These are phyloP conservation scores for Endoconidiophora laricicola DNA, from an alignment of 2,329 filamentous ascomycete genomes.

Conservation along the genomic window DNA sequence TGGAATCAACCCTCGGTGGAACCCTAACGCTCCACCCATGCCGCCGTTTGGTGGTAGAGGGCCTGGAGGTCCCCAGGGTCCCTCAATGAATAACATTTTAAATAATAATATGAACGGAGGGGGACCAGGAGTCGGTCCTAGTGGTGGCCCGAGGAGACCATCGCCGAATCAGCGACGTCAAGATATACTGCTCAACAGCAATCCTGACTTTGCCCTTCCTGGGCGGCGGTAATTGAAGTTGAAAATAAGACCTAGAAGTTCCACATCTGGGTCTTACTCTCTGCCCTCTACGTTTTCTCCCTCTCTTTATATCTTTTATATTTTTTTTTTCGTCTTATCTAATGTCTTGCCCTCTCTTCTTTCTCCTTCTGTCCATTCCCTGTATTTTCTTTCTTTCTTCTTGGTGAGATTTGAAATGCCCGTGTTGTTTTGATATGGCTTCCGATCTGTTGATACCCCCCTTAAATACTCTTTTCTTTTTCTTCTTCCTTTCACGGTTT, in stretches of 20 bases:
- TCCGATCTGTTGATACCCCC: too few species aligned
- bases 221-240: conserved; percentile 12
- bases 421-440: too few species aligned
- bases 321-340: background rate
- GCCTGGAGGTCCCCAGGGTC: conserved; percentile 20
- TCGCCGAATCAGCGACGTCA: conserved; percentile 38
- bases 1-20: conserved; percentile 77
- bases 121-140: conserved; percentile 2
- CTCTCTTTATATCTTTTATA: background rate
- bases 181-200: conserved; percentile 59
- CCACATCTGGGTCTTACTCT: background rate
- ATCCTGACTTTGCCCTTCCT: conserved; percentile 73
- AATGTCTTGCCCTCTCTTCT: background rate
- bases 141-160: conserved; percentile 19
- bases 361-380: background rate
- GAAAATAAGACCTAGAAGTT: background rate
- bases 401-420: too few species aligned
- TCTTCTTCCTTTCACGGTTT: too few species aligned
- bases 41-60: conserved; percentile 18
- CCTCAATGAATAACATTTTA: background rate
- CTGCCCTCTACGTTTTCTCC: background rate
- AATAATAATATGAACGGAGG: background rate
- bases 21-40: conserved; percentile 33
- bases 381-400: too few species aligned
- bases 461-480: too few species aligned